Evolutionary conservation across 2,329 filamentous ascomycete species (phyloP).

Genomic region (Rosellinia necatrix): DNA sequence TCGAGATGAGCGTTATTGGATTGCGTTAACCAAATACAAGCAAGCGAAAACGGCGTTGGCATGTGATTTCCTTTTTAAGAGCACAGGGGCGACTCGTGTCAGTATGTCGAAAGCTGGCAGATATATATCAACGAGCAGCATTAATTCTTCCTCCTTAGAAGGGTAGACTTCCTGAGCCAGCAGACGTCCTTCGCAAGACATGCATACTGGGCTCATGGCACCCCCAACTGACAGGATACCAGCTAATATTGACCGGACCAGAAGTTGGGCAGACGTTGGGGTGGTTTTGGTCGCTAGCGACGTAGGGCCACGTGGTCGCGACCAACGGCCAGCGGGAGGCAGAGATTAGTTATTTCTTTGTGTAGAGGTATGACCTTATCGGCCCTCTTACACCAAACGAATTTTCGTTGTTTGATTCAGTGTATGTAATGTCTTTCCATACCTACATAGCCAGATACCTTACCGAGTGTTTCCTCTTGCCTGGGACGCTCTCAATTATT

Average conservation of each 20-base stretch:
- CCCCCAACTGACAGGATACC: conserved; percentile 5
- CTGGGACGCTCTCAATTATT: too few species aligned
- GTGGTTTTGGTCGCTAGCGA: not conserved
- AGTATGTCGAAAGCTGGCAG: conserved; percentile 18
- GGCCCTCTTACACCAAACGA: not conserved
- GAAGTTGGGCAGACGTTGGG: conserved; percentile 7
- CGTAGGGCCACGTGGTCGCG: too few species aligned
- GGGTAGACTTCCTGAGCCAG: not conserved
- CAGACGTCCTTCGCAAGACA: not conserved
- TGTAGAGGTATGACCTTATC: conserved; percentile 1
- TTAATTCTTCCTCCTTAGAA: not conserved
- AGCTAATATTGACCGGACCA: not conserved
- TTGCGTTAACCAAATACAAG: conserved; percentile 60
- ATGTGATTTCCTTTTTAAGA: conserved; percentile 25
- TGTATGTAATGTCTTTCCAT: conserved; percentile 12
- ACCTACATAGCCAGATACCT: not conserved
- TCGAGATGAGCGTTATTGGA: conserved; percentile 96
- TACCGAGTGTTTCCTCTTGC: too few species aligned
- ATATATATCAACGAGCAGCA: conserved; percentile 6
- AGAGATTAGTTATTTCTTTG: conserved; percentile 15
- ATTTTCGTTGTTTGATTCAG: conserved; percentile 1
- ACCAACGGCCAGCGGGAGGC: conserved; percentile 2
- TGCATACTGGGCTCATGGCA: not conserved
- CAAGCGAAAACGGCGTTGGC: conserved; percentile 34
- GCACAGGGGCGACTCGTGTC: conserved; percentile 12